Conservation (phyloP, 23 red algal species). For the Pyropia haitanensis region DNA sequence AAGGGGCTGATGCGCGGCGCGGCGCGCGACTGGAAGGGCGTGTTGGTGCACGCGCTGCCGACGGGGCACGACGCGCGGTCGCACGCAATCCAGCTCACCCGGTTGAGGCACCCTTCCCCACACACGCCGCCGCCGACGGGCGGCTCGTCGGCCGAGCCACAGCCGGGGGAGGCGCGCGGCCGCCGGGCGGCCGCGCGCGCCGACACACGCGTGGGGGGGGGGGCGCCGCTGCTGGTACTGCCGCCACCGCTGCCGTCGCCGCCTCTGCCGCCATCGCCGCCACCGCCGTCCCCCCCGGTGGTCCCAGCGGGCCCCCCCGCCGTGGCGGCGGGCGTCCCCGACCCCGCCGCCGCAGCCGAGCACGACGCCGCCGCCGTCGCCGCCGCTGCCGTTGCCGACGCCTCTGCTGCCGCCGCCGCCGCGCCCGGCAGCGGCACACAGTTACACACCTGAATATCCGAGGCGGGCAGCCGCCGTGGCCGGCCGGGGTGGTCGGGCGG, state of each 20-base stretch:
- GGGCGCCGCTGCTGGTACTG: background rate
- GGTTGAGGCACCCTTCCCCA: slow-evolving; percentile 32
- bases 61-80: slow-evolving; percentile 26
- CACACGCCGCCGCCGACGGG: background rate
- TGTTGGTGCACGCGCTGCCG: slow-evolving; percentile 26
- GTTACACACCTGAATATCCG: slow-evolving; percentile 38
- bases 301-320: too few relatives aligned
- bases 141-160: background rate
- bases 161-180: background rate
- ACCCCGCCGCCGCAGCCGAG: too few relatives aligned
- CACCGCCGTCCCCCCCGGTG: background rate
- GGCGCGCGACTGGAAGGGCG: slow-evolving; percentile 36
- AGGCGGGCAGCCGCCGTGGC: slow-evolving; percentile 11
- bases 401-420: slow-evolving; percentile 8
- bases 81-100: slow-evolving; percentile 46
- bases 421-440: slow-evolving; percentile 8
- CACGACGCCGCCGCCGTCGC: too few relatives aligned
- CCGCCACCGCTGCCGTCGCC: background rate
- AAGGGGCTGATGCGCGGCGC: slow-evolving; percentile 47
- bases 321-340: too few relatives aligned
- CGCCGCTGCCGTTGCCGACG: background rate
- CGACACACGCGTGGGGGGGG: background rate
- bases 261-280: background rate
- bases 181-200: background rate
- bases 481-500: slow-evolving; percentile 23